Evolutionary conservation across 176 grass and related monocot species (phyloP), one percentile per base, ranked within the genome.

Genomic region (Typha latifolia): DNA sequence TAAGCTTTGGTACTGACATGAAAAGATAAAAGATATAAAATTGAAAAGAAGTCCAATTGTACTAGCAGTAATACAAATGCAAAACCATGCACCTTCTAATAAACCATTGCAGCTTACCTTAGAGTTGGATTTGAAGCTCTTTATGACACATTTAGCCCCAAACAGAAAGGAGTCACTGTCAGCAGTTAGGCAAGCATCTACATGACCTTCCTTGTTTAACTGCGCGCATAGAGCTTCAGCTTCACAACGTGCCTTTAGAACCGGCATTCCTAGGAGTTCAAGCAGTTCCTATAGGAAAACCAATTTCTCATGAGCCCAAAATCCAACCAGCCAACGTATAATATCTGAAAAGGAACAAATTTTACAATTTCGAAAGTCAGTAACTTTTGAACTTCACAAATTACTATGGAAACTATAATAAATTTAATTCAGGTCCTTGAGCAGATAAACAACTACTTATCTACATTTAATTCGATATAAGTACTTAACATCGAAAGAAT

Each of bases 141-240:
- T 92, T 79, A 93, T 77, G 56, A 90, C 81, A 76, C 83, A 90
- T 85, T 84, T 93, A 24, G 88, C 94, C 29, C 89, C 94, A 63
- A 87, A 99, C 15, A 99, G 85, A 79, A 99, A 99, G 61, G 94
- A 83, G 73, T 99, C 94, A 62, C 89, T 87, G 70, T 99, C 94
- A 9, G 94, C 69, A 61, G 94, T 99, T 47, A 99, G 86, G 69
- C 94, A 99, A 82, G 89, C 94, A 87, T 87, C 89, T 48, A 93
- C 94, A 66, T 76, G 61, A 11, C 89, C 94, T 73, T 90, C 81
- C 32, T 56, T 77, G 64, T 97, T 99, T 73, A 99, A 73, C 70
- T 93, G 89, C 26, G 89, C 89, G 56, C 85, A 97, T 68, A 97
- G 79, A 62, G 94, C 85, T 85, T 97, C 94, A 63, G 83, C 94